These are phyloP conservation scores for Biscogniauxia sp. DNA, from an alignment of 2,329 filamentous ascomycete species.

Conservation along the genomic window DNA sequence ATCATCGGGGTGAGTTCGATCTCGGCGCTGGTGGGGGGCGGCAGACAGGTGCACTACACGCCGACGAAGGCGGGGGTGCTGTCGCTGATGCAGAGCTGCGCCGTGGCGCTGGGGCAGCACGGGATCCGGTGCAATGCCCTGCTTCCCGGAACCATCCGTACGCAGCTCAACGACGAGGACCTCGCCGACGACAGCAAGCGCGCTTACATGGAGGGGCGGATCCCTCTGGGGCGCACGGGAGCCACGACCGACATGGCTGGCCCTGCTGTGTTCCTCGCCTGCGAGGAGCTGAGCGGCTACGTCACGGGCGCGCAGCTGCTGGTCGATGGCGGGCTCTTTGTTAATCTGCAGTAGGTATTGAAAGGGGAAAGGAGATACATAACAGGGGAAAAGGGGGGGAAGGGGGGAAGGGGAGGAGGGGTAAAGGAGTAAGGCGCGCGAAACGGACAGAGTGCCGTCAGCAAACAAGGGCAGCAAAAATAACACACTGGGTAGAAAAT, in stretches of 20 bases:
- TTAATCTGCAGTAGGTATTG: conserved; percentile 69
- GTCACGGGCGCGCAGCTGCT: conserved; percentile 80
- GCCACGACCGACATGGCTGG: conserved; percentile 73
- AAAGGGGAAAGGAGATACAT: not conserved
- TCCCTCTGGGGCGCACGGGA: conserved; percentile 75
- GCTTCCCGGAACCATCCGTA: conserved; percentile 78
- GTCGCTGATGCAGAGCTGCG: conserved; percentile 79
- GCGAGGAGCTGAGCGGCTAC: conserved; percentile 74
- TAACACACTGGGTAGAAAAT: too few species aligned
- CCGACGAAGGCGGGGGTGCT: conserved; percentile 83
- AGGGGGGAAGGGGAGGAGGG: not conserved
- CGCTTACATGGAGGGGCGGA: conserved; percentile 75
- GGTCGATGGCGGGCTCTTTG: conserved; percentile 86
- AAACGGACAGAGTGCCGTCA: not conserved
- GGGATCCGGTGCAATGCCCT: conserved; percentile 80
- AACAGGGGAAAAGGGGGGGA: not conserved
- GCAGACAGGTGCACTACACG: conserved; percentile 79
- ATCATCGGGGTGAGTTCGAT: conserved; percentile 78
- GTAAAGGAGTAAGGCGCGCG: too few species aligned
- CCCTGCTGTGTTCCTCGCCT: conserved; percentile 81
- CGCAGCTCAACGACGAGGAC: conserved; percentile 82
- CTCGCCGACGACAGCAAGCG: conserved; percentile 70
- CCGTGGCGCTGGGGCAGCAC: conserved; percentile 74
- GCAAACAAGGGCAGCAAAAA: not conserved
- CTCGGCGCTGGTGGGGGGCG: conserved; percentile 74